Evolutionary conservation across 2,329 filamentous ascomycete genomes (phyloP), one percentile per base, ranked within the genome.

Genomic region (Pyrenophora graminea): DNA sequence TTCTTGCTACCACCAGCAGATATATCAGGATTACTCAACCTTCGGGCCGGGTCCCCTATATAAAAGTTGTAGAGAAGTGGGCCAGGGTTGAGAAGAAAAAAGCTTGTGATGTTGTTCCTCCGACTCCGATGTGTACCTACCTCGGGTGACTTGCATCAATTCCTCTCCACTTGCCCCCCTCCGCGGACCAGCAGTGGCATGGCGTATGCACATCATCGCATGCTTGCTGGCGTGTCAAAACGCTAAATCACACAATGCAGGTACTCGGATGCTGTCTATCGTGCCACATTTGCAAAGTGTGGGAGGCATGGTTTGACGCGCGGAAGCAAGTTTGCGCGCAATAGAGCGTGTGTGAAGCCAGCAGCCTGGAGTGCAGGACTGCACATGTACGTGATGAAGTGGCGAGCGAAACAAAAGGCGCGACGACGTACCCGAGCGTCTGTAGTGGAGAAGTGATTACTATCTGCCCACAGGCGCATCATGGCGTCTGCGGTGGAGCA

Each of bases 311-410:
- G 19, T 21, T 39, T 48, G 39, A 37, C 38, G 34, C 39, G 38
- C 40, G 38, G 33, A 47, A 31, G 23, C 39, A 41, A 21, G 38
- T 38, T 43, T 51, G 49, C 49, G 44, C 49, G 49, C 34, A 33
- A 42, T 33, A 6, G 18, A 39, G 30, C 45, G 41, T 36, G 31
- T 19, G 38, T 27, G 21, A 48, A 36, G 19, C 38, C 31, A 48
- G n/a, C 30, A 42, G 12, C 21, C 27, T 34, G 44, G 36, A 40
- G 44, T 32, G 37, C 43, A 47, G 27, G 19, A 15, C 32, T 21
- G n/a, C 5, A 17, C 37, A 37, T 47, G 38, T 51, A 41, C 18
- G 43, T 27, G 43, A 47, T 32, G 12, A 36, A 31, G 21, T 23
- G 3, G 21, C 17, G 4, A 18, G 42, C 42, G 34, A 18, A 17